Evolutionary conservation across 257 asterid genomes (phyloP).

Genomic region (Anisodus tanguticus): DNA sequence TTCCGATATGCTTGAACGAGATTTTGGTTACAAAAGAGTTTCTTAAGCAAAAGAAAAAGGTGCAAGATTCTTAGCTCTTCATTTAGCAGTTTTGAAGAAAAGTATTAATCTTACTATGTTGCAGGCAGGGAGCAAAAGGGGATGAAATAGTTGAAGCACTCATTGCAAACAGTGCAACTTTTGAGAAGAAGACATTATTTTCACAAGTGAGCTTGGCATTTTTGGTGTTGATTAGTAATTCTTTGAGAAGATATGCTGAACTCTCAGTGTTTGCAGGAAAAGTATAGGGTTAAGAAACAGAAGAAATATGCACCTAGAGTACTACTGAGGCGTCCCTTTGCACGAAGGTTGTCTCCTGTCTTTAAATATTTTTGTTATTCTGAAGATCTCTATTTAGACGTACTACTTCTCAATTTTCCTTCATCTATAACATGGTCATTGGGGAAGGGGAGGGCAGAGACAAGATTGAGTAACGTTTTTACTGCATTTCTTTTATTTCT

Average conservation of each 20-base stretch:
- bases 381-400: conserved; percentile 7
- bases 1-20: not conserved
- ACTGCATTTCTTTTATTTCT: not conserved
- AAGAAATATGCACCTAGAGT: conserved; percentile 95
- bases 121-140: conserved; percentile 84
- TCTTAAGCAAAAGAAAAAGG: not conserved
- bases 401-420: not conserved
- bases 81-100: conserved; percentile 10
- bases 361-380: not conserved
- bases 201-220: conserved; percentile 63
- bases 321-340: conserved; percentile 85
- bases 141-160: conserved; percentile 88
- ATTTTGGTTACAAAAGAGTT: conserved; percentile 6
- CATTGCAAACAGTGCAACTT: conserved; percentile 88
- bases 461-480: not conserved
- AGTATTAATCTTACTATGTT: conserved; percentile 31
- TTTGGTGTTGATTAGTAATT: not conserved
- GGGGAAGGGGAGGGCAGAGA: not conserved
- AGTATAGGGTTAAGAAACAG: conserved; percentile 91
- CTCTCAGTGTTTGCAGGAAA: conserved; percentile 63
- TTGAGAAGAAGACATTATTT: conserved; percentile 91
- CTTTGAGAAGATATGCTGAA: conserved; percentile 34
- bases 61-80: not conserved
- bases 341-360: conserved; percentile 66
- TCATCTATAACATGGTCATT: not conserved